Evolutionary conservation across 2,329 filamentous ascomycete genomes (phyloP).

Genomic region (Byssochlamys sp.): DNA sequence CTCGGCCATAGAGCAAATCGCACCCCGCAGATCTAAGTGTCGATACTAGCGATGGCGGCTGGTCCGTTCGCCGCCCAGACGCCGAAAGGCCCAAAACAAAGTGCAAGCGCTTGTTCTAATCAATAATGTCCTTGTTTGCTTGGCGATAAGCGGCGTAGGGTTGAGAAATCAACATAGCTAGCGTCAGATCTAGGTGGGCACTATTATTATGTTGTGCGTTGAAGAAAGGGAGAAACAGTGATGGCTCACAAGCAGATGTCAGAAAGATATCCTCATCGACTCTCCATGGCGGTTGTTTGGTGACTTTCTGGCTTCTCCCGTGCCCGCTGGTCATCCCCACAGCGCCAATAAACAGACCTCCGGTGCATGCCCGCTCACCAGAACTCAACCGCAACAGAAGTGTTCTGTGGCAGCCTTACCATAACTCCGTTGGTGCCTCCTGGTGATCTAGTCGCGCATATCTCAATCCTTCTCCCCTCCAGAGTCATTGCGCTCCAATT

Average conservation of each 20-base stretch:
- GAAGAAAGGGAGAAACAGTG: background rate
- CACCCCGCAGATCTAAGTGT: background rate
- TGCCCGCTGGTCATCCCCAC: background rate
- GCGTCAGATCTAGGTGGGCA: background rate
- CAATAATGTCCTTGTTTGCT: background rate
- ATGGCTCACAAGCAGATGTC: background rate
- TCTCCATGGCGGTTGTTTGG: background rate
- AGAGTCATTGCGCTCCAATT: background rate
- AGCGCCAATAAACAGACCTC: background rate
- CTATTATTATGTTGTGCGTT: background rate
- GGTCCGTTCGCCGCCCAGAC: background rate
- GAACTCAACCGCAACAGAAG: background rate
- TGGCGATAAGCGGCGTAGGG: background rate
- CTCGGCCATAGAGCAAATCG: background rate
- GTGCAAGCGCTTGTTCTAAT: background rate
- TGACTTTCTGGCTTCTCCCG: background rate
- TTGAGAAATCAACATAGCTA: background rate
- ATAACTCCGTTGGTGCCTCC: background rate
- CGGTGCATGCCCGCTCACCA: background rate
- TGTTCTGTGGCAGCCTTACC: background rate
- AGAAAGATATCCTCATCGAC: background rate
- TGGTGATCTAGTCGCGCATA: background rate
- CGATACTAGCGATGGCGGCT: background rate
- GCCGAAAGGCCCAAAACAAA: background rate
- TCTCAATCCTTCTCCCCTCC: background rate